Evolutionary conservation across 2,329 filamentous ascomycete genomes (phyloP).

Genomic region (Fusarium odoratissimum): DNA sequence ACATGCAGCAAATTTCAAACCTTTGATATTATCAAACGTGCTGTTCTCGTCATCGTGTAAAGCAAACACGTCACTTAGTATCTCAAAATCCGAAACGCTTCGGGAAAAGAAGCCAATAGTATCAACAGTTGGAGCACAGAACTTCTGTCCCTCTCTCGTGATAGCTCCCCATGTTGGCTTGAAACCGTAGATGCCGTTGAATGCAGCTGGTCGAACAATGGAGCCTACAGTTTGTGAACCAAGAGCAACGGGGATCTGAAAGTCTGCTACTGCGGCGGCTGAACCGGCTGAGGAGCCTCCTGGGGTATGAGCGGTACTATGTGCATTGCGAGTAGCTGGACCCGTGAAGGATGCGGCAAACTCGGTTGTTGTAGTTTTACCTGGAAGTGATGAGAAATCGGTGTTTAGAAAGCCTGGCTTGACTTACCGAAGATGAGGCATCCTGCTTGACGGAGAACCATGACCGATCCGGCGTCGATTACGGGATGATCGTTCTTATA

Average conservation of each 20-base stretch:
- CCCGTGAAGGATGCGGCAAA: slow-evolving; percentile 65
- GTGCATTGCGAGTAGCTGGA: slow-evolving; percentile 66
- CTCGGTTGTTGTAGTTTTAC: slow-evolving; percentile 57
- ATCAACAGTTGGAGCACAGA: slow-evolving; percentile 69
- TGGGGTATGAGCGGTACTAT: slow-evolving; percentile 70
- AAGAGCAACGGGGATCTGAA: slow-evolving; percentile 69
- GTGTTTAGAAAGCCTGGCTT: slow-evolving; percentile 54
- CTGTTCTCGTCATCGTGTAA: slow-evolving; percentile 62
- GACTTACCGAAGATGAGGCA: slow-evolving; percentile 61
- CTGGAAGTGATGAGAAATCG: slow-evolving; percentile 63
- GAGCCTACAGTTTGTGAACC: slow-evolving; percentile 76
- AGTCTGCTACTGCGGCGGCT: slow-evolving; percentile 73
- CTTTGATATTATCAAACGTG: slow-evolving; percentile 52
- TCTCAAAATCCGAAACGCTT: slow-evolving; percentile 66
- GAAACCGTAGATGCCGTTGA: slow-evolving; percentile 72
- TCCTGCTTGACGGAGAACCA: slow-evolving; percentile 63
- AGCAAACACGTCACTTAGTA: slow-evolving; percentile 65
- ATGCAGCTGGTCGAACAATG: slow-evolving; percentile 72
- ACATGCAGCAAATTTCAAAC: slow-evolving; percentile 64
- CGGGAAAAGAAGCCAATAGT: slow-evolving; percentile 72
- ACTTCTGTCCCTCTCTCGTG: slow-evolving; percentile 69
- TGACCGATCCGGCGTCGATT: slow-evolving; percentile 64
- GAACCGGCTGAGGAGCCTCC: slow-evolving; percentile 76
- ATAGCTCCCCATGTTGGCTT: slow-evolving; percentile 76
- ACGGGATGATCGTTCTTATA: slow-evolving; percentile 57